Base-by-base conservation (phyloP, 1,284 basidiomycete genomes). In the Sparassis latifolia region DNA sequence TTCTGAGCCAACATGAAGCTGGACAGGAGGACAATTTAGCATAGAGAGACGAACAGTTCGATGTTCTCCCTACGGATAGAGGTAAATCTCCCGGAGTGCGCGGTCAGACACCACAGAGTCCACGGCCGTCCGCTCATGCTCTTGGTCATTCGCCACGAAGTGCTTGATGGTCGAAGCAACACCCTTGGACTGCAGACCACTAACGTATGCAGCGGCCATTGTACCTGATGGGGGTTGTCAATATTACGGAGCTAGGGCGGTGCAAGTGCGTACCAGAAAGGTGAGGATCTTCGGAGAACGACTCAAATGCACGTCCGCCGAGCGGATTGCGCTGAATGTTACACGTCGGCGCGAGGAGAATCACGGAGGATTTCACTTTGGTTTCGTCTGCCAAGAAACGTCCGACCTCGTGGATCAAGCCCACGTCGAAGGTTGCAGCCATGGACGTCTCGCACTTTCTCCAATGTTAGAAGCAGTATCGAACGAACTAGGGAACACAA, bases 1-100 rank as follows among this genome's bases (percentile, higher is more conserved):
- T 76, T 80, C 59, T 84, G 79, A 7, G 80, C 80, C 31, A 83
- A 63, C 82, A 84, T 84, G 62, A 84, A 85, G 7, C 79, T 81
- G 32, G 27, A 42, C 20, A 20, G 20, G 20, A 20, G 20, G 28
- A 31, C 31, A 48, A 12, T 10, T 10, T 20, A 30, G 27, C 29
- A 9, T 38, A 38, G 35, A 38, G 35, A 38, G n/a, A 7, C n/a
- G n/a, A 9, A 33, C 5, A 10, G 30, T 52, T 33, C 52, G 48
- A 27, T 42, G n/a, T 33, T 20, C 20, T 55, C 66, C 76, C 55
- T 69, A 85, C 71, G 85, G 84, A 61, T 83, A 80, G 27, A 87
- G 70, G 63, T 88, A 87, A 44, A 89, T 72, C 63, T 88, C 85
- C 50, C 84, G 75, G 28, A 88, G 67, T 29, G 84, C 80, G 42